A percentile compares a stretch with the other conserved stretches of the same genome.
phyloP scores from a whole-genome alignment of 2,329 filamentous ascomycete species.

The Simplicillium aogashimaense region DNA sequence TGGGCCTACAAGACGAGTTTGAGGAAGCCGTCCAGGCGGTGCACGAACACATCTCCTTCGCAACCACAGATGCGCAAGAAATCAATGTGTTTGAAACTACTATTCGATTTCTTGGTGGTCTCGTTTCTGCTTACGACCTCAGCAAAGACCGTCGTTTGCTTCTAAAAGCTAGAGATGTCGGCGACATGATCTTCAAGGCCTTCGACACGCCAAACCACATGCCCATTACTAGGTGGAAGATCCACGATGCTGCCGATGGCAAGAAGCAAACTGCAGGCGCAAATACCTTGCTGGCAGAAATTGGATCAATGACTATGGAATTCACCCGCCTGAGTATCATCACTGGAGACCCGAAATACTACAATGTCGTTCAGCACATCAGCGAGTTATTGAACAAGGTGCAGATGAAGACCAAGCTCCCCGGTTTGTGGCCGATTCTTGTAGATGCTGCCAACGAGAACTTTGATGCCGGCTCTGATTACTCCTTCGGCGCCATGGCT shows the following conservation, averaged over 20 bases:
- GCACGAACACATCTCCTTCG: slow-evolving; percentile 37
- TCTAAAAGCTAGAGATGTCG: slow-evolving; percentile 37
- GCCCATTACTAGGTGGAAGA: slow-evolving; percentile 23
- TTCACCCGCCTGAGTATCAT: slow-evolving; percentile 63
- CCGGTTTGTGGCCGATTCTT: slow-evolving; percentile 63
- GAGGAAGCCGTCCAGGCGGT: slow-evolving; percentile 39
- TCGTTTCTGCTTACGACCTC: slow-evolving; percentile 40
- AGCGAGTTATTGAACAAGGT: slow-evolving; percentile 54
- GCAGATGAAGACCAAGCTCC: slow-evolving; percentile 58
- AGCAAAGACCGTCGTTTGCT: slow-evolving; percentile 31
- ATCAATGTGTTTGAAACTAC: slow-evolving; percentile 45
- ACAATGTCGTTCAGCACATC: slow-evolving; percentile 62
- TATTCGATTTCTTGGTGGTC: slow-evolving; percentile 42
- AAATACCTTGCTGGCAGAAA: slow-evolving; percentile 41
- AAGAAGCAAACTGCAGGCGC: slow-evolving; percentile 9
- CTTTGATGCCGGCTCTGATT: slow-evolving; percentile 26
- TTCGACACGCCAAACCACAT: slow-evolving; percentile 43
- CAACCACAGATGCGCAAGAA: slow-evolving; percentile 26
- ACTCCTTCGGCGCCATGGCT: slow-evolving; percentile 39
- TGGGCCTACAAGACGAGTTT: slow-evolving; percentile 49
- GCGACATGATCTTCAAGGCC: slow-evolving; percentile 40
- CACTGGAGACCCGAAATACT: slow-evolving; percentile 60
- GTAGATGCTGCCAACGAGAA: slow-evolving; percentile 48
- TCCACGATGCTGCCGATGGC: slow-evolving; percentile 14
- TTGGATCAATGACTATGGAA: slow-evolving; percentile 61